phyloP scores from a whole-genome alignment of 441 rosid species.

The Brassica hybrid region DNA sequence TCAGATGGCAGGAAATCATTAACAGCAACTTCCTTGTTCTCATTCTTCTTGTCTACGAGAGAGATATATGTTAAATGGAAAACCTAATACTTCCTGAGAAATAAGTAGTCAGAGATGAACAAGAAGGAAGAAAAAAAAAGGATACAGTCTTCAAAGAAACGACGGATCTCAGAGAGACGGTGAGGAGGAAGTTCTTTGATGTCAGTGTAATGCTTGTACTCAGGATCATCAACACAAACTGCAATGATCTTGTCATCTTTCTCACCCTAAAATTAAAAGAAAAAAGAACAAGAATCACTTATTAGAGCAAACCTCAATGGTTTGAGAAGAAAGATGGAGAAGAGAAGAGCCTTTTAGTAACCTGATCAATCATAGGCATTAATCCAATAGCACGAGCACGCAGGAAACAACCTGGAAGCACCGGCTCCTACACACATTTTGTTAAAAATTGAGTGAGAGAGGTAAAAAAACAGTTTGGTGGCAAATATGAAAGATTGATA shows the following conservation, averaged over 20 bases:
- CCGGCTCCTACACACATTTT: conserved; percentile 34
- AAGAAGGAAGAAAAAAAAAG: neutral
- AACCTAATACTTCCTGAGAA: neutral
- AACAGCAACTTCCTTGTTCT: conserved; percentile 53
- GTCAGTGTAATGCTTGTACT: conserved; percentile 44
- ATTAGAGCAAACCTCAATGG: neutral
- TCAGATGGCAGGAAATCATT: conserved; percentile 47
- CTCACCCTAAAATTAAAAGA: conserved; percentile 36
- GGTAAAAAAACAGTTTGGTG: neutral
- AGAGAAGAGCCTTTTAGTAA: neutral
- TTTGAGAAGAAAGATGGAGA: neutral
- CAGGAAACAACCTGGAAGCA: conserved; percentile 46
- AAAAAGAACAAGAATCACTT: too few relatives aligned
- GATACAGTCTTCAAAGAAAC: conserved; percentile 48
- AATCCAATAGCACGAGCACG: conserved; percentile 47
- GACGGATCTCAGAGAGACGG: conserved; percentile 47
- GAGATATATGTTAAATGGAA: conserved; percentile 7
- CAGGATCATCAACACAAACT: conserved; percentile 48
- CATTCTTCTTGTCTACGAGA: conserved; percentile 47
- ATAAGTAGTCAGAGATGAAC: neutral
- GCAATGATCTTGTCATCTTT: conserved; percentile 49
- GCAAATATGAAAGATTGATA: neutral
- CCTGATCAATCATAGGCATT: conserved; percentile 50
- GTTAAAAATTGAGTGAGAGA: neutral
- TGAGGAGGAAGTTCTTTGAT: conserved; percentile 47